Base-by-base conservation (phyloP, 345 rosid genomes). In the Psidium guajava region DNA sequence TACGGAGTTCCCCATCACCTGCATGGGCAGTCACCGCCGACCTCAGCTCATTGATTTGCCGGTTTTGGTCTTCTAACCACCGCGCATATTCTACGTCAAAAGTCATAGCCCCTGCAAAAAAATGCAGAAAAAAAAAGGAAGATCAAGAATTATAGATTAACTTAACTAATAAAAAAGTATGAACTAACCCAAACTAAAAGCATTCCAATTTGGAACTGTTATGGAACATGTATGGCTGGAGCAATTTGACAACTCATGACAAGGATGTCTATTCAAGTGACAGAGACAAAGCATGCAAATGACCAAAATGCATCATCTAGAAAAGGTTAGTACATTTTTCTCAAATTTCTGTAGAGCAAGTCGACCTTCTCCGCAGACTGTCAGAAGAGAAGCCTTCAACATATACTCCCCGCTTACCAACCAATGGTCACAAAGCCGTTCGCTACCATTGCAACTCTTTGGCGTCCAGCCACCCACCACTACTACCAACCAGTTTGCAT, bases 21-120 rank as follows among this genome's bases (percentile, higher is more conserved):
- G 99, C 99, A 90, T 98, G 99, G 22, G 99, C 93, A 85, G 93
- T 96, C 83, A 98, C 94, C 8, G 99, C 99, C 42, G 97, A 91
- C 87, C 99, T 94, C 88, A 98, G 94, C 91, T 98, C 99, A 87
- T 94, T 96, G 87, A 96, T 91, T 88, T 93, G 94, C 52, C 92
- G 90, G 85, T 92, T 95, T 85, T 98, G 94, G 73, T 98, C 99
- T 91, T 98, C 99, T 18, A 91, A 89, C 99, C 99, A 98, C 87
- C 99, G 89, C 61, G 95, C 91, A 91, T 96, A 92, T 87, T 98
- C 99, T 85, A 91, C 98, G 87, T 98, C 99, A 92, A 98, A 98
- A 64, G 99, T 96, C 95, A 96, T 93, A 86, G 99, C 99, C 56
- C 99, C 99, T 98, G 90, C 87, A 92, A 22, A 24, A 24, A 10